These are phyloP conservation scores for Wickerhamomyces chambardii DNA, from an alignment of 805 yeast genomes.

Conservation along the genomic window DNA sequence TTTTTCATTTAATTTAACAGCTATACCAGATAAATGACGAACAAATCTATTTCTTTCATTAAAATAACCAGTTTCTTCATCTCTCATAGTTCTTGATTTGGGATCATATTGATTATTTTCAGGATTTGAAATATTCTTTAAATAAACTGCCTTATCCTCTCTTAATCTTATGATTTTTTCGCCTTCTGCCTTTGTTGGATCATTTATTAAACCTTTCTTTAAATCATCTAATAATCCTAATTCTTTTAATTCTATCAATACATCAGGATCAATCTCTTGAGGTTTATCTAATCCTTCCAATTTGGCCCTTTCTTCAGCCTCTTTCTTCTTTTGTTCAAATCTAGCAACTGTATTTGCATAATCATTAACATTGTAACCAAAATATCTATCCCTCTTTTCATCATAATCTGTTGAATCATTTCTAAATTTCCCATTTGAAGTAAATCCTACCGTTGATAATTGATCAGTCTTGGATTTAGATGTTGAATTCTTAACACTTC, in stretches of 20 bases:
- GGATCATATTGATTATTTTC: constrained; percentile 44
- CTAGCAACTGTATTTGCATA: constrained; percentile 41
- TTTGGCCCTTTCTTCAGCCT: constrained; percentile 8
- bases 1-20: constrained; percentile 36
- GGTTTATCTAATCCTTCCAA: constrained; percentile 7
- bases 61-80: constrained; percentile 21
- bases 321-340: constrained; percentile 31
- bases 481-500: too few relatives aligned
- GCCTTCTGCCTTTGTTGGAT: constrained; percentile 23
- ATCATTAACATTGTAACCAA: constrained; percentile 60
- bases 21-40: constrained; percentile 47
- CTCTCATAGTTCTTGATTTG: constrained; percentile 32
- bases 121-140: constrained; percentile 35
- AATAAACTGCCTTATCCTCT: constrained; percentile 70
- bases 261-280: constrained; percentile 28
- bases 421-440: background rate
- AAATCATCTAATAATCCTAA: constrained; percentile 22
- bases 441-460: too few relatives aligned
- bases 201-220: background rate
- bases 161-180: constrained; percentile 49
- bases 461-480: too few relatives aligned
- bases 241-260: constrained; percentile 31
- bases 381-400: constrained; percentile 74
- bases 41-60: constrained; percentile 39
- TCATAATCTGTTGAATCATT: constrained; percentile 36